A percentile compares a stretch with the other conserved stretches of the same genome.
These are phyloP conservation scores for Letharia lupina DNA, from an alignment of 495 filamentous ascomycete genomes.

Conservation along the genomic window DNA sequence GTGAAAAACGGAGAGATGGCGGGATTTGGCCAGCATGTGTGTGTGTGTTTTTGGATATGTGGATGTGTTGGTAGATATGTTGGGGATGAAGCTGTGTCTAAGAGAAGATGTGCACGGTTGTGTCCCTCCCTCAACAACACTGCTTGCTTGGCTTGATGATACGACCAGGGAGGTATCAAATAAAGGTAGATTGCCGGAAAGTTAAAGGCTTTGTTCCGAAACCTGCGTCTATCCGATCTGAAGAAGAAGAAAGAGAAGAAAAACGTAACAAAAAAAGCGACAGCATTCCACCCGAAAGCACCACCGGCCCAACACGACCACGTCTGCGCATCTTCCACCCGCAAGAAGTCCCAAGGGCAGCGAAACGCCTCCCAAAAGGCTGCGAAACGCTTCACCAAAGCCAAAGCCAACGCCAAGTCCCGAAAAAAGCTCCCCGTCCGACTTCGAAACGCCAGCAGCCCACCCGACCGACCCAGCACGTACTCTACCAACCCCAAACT, in stretches of 20 bases:
- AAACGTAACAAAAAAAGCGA: neutral
- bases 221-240: neutral
- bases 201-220: neutral
- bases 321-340: neutral
- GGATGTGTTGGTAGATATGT: too few relatives aligned
- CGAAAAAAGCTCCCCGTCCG: neutral
- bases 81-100: too few relatives aligned
- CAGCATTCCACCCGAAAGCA: neutral
- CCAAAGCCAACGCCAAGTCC: neutral
- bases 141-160: too few relatives aligned
- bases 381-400: neutral
- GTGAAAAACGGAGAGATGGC: neutral
- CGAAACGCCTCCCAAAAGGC: neutral
- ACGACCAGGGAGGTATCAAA: too few relatives aligned
- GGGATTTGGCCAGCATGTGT: too few relatives aligned
- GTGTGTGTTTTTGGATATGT: too few relatives aligned
- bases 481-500: neutral
- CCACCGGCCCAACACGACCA: neutral
- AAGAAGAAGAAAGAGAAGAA: neutral
- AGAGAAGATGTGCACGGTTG: too few relatives aligned
- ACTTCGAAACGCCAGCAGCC: neutral
- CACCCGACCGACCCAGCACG: neutral
- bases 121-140: too few relatives aligned
- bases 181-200: too few relatives aligned
- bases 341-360: neutral